Evolutionary conservation across 805 yeast genomes (phyloP).

Genomic region (Yamadazyma takamatsuzukensis): DNA sequence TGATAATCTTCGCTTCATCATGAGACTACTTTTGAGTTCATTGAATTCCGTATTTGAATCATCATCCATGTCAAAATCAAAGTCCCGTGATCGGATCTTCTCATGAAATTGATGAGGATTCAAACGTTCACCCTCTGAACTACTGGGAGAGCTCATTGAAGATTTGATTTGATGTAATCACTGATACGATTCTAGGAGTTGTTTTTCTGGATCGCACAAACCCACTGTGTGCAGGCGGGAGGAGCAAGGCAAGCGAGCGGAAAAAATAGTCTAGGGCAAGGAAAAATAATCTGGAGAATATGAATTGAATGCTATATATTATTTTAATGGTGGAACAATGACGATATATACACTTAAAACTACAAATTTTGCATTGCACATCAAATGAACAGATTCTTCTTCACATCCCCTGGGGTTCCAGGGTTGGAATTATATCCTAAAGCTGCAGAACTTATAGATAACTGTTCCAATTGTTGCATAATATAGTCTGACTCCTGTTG

Average conservation of each 20-base stretch:
- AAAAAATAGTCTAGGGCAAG: too few relatives aligned
- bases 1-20: conserved; percentile 23
- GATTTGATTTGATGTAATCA: not conserved
- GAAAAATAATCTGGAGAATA: conserved; percentile 1
- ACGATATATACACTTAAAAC: not conserved
- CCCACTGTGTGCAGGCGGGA: too few relatives aligned
- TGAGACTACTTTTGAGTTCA: conserved; percentile 33
- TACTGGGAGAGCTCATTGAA: conserved; percentile 13
- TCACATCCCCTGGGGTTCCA: conserved; percentile 25
- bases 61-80: conserved; percentile 29
- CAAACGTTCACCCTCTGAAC: conserved; percentile 7
- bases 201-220: too few relatives aligned
- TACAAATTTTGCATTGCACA: not conserved
- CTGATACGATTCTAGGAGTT: too few relatives aligned
- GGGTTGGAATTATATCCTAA: conserved; percentile 44
- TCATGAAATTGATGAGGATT: not conserved
- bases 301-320: conserved; percentile 2
- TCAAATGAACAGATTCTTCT: conserved; percentile 22
- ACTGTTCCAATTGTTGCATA: conserved; percentile 45
- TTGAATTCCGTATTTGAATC: conserved; percentile 23
- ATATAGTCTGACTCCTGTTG: conserved; percentile 32
- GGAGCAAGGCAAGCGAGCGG: too few relatives aligned
- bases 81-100: conserved; percentile 5
- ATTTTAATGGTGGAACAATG: too few relatives aligned
- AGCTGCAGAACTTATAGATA: conserved; percentile 45